Conservation (phyloP, 1,284 basidiomycete genomes). For the Microbotryomycetes sp. region DNA sequence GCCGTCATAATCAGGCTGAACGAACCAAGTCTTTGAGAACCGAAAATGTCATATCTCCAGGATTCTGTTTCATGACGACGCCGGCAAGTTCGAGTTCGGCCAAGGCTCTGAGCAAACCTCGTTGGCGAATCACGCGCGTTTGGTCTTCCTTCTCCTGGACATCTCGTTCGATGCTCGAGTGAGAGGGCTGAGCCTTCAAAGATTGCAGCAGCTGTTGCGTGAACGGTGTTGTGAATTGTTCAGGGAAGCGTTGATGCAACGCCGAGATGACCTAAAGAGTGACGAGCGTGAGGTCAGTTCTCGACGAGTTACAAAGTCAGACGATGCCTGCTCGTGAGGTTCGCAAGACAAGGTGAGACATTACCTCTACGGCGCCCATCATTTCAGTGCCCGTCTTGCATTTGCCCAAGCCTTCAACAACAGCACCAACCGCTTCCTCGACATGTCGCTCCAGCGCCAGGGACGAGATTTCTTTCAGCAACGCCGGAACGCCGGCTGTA, state of each 20-base stretch:
- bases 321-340: too few species aligned
- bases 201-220: conserved; percentile 58
- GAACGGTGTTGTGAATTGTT: conserved; percentile 67
- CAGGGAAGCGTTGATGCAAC: conserved; percentile 79
- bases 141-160: conserved; percentile 92
- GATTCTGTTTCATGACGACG: conserved; percentile 43
- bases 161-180: conserved; percentile 55
- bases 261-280: conserved; percentile 67
- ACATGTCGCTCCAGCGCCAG: conserved; percentile 92
- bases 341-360: conserved; percentile 35
- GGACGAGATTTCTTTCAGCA: conserved; percentile 82
- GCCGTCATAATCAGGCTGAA: neutral
- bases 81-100: conserved; percentile 85
- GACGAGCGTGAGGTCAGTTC: neutral
- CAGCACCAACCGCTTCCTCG: conserved; percentile 84
- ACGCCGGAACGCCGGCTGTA: conserved; percentile 68
- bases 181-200: conserved; percentile 54
- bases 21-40: conserved; percentile 57
- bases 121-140: conserved; percentile 68
- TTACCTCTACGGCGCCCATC: conserved; percentile 83
- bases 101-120: conserved; percentile 75
- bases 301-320: neutral
- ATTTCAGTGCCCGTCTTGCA: conserved; percentile 86
- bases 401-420: conserved; percentile 73
- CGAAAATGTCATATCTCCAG: conserved; percentile 37